Evolutionary conservation across 1,284 basidiomycete species (phyloP), one percentile per base, ranked within the genome.

Genomic region (Xerocomus nothofagi): DNA sequence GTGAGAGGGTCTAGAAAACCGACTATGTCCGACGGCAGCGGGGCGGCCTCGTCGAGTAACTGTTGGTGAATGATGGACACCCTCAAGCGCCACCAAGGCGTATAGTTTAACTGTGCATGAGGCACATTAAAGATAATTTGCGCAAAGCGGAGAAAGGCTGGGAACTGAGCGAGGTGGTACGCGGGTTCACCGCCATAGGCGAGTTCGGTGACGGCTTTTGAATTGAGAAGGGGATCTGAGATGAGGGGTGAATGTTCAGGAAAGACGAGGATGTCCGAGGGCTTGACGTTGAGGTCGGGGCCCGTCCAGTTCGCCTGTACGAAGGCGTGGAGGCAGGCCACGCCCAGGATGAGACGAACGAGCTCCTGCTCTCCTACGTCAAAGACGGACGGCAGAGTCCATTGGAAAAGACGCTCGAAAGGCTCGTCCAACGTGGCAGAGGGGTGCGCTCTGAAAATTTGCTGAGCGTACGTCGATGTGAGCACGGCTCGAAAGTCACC

Each of bases 221-320:
- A 69, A 61, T 93, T 82, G 36, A 97, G 69, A 26, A 82, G 78
- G 36, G 83, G 76, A 14, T 76, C 73, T 27, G 78, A 61, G 2
- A 67, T 38, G n/a, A 62, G 31, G 14, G 64, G 53, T 7, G 53
- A 51, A 44, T 70, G 50, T 54, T 65, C 49, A 30, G 71, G 60
- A 44, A 73, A 60, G 29, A 69, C 60, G 60, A 86, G 69, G 43
- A 85, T 58, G 32, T 82, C 78, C 48, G 76, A 70, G 51, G 79
- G 77, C 57, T 68, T 69, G 63, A 93, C 66, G 53, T 86, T 74
- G 36, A 97, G 77, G 60, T 92, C 81, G 1, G 97, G 97, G 1
- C 97, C 97, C 0, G 95, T 98, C 93, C 93, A 99, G 71, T 99
- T 99, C 31, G 79, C 78, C 69, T 99, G 97, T 0, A 96, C 77